Evolutionary conservation across 345 rosid species (phyloP).

Genomic region (Populus nigra): DNA sequence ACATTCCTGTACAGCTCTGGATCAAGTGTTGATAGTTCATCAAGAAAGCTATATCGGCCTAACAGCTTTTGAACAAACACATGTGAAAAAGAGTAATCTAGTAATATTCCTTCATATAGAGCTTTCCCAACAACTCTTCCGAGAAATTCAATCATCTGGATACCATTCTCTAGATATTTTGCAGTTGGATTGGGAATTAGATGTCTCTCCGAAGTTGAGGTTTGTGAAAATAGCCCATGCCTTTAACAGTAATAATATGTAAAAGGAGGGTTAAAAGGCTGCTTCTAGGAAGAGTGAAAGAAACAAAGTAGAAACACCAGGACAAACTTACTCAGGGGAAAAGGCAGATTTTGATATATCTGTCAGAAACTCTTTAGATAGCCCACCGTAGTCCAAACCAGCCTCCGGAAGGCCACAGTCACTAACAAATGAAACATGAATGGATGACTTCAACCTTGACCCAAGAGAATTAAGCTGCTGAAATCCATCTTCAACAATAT

Average conservation of each 20-base stretch:
- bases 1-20: constrained; percentile 88
- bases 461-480: constrained; percentile 76
- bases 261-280: background rate
- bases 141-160: constrained; percentile 93
- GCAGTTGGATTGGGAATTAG: constrained; percentile 88
- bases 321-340: constrained; percentile 78
- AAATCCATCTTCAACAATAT: constrained; percentile 92
- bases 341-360: constrained; percentile 92
- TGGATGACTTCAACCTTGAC: constrained; percentile 80
- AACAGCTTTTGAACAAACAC: constrained; percentile 90
- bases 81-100: constrained; percentile 89
- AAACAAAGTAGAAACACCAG: background rate
- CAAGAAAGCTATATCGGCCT: constrained; percentile 95
- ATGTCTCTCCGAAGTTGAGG: constrained; percentile 76
- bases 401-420: constrained; percentile 98
- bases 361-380: constrained; percentile 92
- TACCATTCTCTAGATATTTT: constrained; percentile 74
- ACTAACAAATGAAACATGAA: constrained; percentile 93
- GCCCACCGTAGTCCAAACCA: constrained; percentile 96
- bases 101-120: constrained; percentile 89
- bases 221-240: constrained; percentile 87
- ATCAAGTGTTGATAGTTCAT: constrained; percentile 94
- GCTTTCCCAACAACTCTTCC: constrained; percentile 99
- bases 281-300: background rate
- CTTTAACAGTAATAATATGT: constrained; percentile 33